Base-by-base conservation (phyloP, 2,329 filamentous ascomycete species). In the Aphanocladium album region DNA sequence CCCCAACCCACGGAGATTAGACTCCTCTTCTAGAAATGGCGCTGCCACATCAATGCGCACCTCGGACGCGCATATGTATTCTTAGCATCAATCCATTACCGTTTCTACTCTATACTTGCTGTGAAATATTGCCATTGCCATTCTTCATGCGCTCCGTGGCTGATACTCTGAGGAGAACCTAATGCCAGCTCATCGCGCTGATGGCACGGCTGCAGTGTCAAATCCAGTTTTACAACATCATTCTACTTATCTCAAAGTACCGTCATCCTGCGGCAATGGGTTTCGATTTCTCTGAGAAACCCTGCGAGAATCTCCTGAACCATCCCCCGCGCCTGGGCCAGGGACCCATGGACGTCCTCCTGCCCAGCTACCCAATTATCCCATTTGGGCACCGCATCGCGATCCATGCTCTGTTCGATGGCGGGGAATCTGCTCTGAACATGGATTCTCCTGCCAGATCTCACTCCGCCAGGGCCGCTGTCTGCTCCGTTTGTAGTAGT, bases 1-100 rank as follows among this genome's bases (percentile, higher is more conserved):
- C 58, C 41, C 30, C 58, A 56, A 37, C 21, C 23, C 43, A 41
- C 60, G 60, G 60, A 62, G 60, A 62, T 62, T 62, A 52, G 33
- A 39, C 47, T 54, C 60, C 54, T 30, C 47, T 62, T 58, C 55
- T 49, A 59, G 55, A 30, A 62, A 27, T 49, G 49, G 59, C n/a
- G 35, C 46, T 61, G 43, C 19, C 52, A 61, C 53, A 56, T 57
- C 50, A 52, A 37, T 49, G 45, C 54, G 27, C 14, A 23, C 37
- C n/a, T 43, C 35, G 39, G 37, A 33, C 52, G 17, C 39, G 21
- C 14, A 9, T 33, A 17, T 12, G 7, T 25, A 55, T 51, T 17
- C 43, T 50, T 50, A 51, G 35, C 35, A 51, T 41, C 43, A 49
- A 58, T 58, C 33, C 56, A 58, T 58, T 41, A 23, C 56, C 41